Conservation (phyloP, 2,329 filamentous ascomycete genomes). For the Fonsecaea monophora region DNA sequence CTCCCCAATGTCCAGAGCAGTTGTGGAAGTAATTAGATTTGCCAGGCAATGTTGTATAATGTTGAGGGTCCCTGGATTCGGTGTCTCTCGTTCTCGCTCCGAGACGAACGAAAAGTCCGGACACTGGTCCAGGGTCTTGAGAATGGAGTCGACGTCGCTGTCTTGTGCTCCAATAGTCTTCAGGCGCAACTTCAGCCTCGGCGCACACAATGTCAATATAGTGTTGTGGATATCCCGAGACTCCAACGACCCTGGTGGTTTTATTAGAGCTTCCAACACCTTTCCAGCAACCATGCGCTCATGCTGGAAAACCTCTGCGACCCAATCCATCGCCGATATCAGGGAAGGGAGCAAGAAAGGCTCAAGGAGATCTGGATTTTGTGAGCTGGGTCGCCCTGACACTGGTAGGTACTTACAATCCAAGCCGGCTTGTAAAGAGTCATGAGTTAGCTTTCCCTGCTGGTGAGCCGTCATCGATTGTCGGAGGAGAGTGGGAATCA, state of each 20-base stretch:
- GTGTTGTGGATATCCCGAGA: slow-evolving; percentile 67
- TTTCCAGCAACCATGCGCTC: slow-evolving; percentile 54
- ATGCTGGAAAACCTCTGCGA: slow-evolving; percentile 63
- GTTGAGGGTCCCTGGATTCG: background rate
- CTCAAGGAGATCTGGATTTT: slow-evolving; percentile 62
- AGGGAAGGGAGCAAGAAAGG: slow-evolving; percentile 69
- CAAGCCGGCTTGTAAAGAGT: slow-evolving; percentile 66
- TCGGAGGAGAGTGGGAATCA: slow-evolving; percentile 67
- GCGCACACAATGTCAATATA: slow-evolving; percentile 61
- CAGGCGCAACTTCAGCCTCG: slow-evolving; percentile 20
- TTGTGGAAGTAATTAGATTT: slow-evolving; percentile 20
- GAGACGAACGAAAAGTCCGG: slow-evolving; percentile 26
- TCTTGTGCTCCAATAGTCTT: slow-evolving; percentile 19
- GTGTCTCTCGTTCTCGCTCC: slow-evolving; percentile 15
- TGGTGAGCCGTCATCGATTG: slow-evolving; percentile 67
- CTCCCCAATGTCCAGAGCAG: slow-evolving; percentile 29
- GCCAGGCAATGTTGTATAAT: slow-evolving; percentile 28
- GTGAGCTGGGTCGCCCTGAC: slow-evolving; percentile 27
- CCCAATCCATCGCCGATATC: slow-evolving; percentile 65
- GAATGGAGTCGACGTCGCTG: slow-evolving; percentile 15
- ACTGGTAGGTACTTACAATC: slow-evolving; percentile 59
- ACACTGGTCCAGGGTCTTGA: slow-evolving; percentile 19
- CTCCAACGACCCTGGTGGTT: slow-evolving; percentile 65
- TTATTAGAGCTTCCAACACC: slow-evolving; percentile 63
- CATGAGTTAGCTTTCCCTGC: slow-evolving; percentile 60